Base-by-base conservation (phyloP, 768 basidiomycete genomes). In the Pleurotus cornucopiae region DNA sequence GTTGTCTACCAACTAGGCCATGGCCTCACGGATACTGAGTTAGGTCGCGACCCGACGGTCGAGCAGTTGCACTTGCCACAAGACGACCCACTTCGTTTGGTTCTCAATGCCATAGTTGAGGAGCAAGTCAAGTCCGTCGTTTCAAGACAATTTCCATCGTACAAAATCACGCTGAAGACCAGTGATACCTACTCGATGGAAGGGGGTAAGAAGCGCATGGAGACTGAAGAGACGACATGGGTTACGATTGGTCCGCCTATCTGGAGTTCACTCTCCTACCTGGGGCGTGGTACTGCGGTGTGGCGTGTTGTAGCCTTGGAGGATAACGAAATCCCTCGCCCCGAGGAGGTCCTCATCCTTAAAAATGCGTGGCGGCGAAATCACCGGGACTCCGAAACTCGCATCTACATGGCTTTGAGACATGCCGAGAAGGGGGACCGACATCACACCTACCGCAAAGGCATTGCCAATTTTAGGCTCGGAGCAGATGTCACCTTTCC, bases 1-100 rank as follows among this genome's bases (percentile, higher is more conserved):
- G 65, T 67, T 46, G 54, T 69, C 25, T 64, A 66, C n/a, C 41
- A 58, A 40, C 47, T 66, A 47, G 58, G 61, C 18, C 59, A 57
- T 40, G 49, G 58, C 55, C 40, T 64, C 37, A 59, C 30, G 30
- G 30, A 30, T 6, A 6, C 6, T 9, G 30, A 30, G 30, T 6
- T 30, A 9, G 30, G 30, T 30, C 30, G 30, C 30, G 30, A 30
- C 6, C 30, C 30, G 30, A 30, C 30, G 5, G 30, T 30, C 6
- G 30, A 30, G 30, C 6, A 30, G 30, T 6, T 30, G 6, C 30
- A 7, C 6, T 7, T 30, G 6, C 6, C 30, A 7, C 30, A 30
- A 6, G 30, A 30, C 6, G 30, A 30, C 6, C 30, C 5, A 30
- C 30, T 30, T 7, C 30, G 30, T 6, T 6, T 30, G 6, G 6